phyloP scores from a whole-genome alignment of 129 eudicot species.

The Lactuca saligna region DNA sequence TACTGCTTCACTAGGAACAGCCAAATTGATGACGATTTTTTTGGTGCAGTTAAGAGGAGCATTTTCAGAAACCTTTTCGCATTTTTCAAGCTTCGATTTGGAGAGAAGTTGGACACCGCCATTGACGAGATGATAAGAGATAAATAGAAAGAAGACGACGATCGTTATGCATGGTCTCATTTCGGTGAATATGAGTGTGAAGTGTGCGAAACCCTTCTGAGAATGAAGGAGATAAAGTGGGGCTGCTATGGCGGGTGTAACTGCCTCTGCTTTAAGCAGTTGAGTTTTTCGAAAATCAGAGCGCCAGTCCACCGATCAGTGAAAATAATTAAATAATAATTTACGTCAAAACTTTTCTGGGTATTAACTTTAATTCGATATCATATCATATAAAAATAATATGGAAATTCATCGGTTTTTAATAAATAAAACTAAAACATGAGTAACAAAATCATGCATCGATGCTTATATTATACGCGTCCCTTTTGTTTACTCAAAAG shows the following conservation, averaged over 20 bases:
- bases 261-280: conserved; percentile 13
- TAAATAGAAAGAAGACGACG: conserved; percentile 6
- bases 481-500: too few species aligned
- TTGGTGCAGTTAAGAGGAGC: conserved; percentile 61
- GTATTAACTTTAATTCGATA: too few species aligned
- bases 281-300: conserved; percentile 2
- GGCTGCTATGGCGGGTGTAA: conserved; percentile 23
- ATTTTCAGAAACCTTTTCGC: conserved; percentile 53
- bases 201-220: not conserved
- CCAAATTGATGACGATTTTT: conserved; percentile 66
- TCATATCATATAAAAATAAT: too few species aligned
- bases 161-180: conserved; percentile 31
- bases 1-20: conserved; percentile 84
- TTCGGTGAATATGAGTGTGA: conserved; percentile 13
- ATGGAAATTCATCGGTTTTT: too few species aligned
- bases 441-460: too few species aligned
- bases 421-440: too few species aligned
- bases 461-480: too few species aligned
- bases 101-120: conserved; percentile 56
- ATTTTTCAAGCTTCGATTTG: conserved; percentile 72
- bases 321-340: too few species aligned
- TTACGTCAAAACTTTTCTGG: not conserved
- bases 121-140: conserved; percentile 12
- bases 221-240: not conserved
- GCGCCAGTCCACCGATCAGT: conserved; percentile 3